phyloP scores from a whole-genome alignment of 2,329 filamentous ascomycete genomes.

The Dichotomopilus funicola region DNA sequence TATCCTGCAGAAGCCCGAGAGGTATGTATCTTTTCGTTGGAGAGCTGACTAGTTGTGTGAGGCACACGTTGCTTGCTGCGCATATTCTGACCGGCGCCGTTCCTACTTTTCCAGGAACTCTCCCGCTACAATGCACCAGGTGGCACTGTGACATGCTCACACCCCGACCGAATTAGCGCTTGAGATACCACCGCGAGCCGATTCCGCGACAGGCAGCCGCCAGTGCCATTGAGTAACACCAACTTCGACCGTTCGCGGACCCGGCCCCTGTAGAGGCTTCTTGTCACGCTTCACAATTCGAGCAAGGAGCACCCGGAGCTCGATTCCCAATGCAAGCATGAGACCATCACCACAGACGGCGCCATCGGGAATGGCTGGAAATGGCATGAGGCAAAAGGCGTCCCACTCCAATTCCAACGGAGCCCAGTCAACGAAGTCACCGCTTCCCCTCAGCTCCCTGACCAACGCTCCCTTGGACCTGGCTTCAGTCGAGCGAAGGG shows the following conservation, averaged over 20 bases:
- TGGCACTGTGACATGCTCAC: conserved; percentile 12
- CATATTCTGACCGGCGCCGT: conserved; percentile 6
- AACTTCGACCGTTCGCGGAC: neutral
- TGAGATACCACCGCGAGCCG: neutral
- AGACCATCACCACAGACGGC: conserved; percentile 46
- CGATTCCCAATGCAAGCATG: conserved; percentile 42
- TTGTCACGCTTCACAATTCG: neutral
- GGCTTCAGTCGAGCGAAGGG: conserved; percentile 83
- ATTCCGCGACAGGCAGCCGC: neutral
- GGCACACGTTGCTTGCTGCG: neutral
- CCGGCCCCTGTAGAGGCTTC: too few relatives aligned
- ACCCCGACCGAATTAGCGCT: conserved; percentile 3
- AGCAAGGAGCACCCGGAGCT: conserved; percentile 10
- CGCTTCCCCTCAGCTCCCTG: conserved; percentile 50
- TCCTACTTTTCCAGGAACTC: neutral
- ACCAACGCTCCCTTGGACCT: conserved; percentile 66
- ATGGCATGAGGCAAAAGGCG: conserved; percentile 41
- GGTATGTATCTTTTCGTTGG: conserved; percentile 1
- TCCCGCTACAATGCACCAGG: conserved; percentile 19
- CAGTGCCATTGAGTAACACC: neutral
- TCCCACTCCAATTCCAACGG: conserved; percentile 48
- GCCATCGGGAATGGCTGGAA: conserved; percentile 29
- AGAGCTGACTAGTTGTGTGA: neutral
- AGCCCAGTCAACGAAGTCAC: conserved; percentile 45
- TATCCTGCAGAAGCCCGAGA: neutral